These are phyloP conservation scores for Alternaria infectoria DNA, from an alignment of 2,329 filamentous ascomycete species.

Conservation along the genomic window DNA sequence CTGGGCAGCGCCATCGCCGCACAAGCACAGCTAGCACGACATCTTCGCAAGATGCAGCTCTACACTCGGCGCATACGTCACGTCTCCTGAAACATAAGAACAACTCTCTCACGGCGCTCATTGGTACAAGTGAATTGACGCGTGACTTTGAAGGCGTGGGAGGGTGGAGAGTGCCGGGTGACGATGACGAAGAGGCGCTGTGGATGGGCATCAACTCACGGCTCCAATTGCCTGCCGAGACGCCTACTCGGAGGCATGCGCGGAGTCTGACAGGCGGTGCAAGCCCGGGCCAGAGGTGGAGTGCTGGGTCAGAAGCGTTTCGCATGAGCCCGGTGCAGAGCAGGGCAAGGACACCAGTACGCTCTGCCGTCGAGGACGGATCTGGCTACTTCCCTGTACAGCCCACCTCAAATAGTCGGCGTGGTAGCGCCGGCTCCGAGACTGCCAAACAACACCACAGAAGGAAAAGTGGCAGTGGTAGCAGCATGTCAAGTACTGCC, in stretches of 20 bases:
- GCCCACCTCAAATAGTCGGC: constrained; percentile 12
- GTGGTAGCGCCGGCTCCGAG: constrained; percentile 31
- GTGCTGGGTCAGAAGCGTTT: constrained; percentile 41
- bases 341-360: constrained; percentile 42
- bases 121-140: constrained; percentile 39
- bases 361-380: constrained; percentile 19
- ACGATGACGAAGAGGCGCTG: constrained; percentile 51
- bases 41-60: constrained; percentile 25
- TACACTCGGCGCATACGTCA: constrained; percentile 18
- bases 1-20: constrained; percentile 31
- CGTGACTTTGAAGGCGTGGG: constrained; percentile 55
- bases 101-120: constrained; percentile 42
- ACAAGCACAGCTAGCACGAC: constrained; percentile 30
- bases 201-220: constrained; percentile 55
- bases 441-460: constrained; percentile 28
- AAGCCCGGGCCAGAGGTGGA: constrained; percentile 35
- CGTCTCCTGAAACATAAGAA: constrained; percentile 36
- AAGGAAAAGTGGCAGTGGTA: constrained; percentile 36
- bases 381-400: constrained; percentile 40
- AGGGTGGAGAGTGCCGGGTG: constrained; percentile 47
- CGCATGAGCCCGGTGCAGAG: constrained; percentile 49
- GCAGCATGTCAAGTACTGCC: constrained; percentile 25
- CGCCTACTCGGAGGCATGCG: constrained; percentile 38
- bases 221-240: constrained; percentile 46
- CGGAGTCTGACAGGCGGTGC: constrained; percentile 42